phyloP scores from a whole-genome alignment of 2,329 filamentous ascomycete genomes.

The Clonostachys rosea region DNA sequence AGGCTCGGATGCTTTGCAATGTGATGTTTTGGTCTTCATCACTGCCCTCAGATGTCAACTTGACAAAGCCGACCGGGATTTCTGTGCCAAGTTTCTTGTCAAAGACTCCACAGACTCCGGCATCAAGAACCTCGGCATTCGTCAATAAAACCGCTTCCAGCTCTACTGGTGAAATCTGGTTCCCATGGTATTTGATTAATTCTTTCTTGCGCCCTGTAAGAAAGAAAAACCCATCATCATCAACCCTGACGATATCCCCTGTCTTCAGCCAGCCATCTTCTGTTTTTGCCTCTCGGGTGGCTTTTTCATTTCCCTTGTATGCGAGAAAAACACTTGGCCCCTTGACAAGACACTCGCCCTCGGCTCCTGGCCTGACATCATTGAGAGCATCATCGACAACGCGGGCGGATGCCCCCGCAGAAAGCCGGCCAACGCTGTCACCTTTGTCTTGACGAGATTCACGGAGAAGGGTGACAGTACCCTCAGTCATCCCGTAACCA shows the following conservation, averaged over 20 bases:
- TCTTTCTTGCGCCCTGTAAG: slow-evolving; percentile 42
- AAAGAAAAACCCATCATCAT: slow-evolving; percentile 19
- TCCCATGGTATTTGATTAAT: slow-evolving; percentile 57
- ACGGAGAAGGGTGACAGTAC: slow-evolving; percentile 10
- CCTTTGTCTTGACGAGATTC: slow-evolving; percentile 9
- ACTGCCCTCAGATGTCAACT: slow-evolving; percentile 5
- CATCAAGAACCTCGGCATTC: slow-evolving; percentile 18
- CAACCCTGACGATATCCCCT: slow-evolving; percentile 18
- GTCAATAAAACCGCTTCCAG: slow-evolving; percentile 29
- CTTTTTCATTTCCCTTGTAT: slow-evolving; percentile 16
- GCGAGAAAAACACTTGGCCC: slow-evolving; percentile 17
- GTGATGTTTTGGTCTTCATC: background rate
- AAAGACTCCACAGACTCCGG: slow-evolving; percentile 19
- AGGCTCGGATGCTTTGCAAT: slow-evolving; percentile 10
- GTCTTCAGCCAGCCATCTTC: slow-evolving; percentile 19
- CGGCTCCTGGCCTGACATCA: slow-evolving; percentile 15
- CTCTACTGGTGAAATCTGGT: slow-evolving; percentile 55
- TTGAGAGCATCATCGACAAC: slow-evolving; percentile 18
- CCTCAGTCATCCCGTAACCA: slow-evolving; percentile 16
- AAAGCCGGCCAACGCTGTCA: slow-evolving; percentile 9
- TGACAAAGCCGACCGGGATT: slow-evolving; percentile 20
- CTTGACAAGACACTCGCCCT: slow-evolving; percentile 17
- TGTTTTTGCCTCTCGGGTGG: slow-evolving; percentile 14
- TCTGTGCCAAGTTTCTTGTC: slow-evolving; percentile 15
- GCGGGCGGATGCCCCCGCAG: slow-evolving; percentile 11